Evolutionary conservation across 1,139 yeast genomes (phyloP).

Genomic region (Candida tropicalis): DNA sequence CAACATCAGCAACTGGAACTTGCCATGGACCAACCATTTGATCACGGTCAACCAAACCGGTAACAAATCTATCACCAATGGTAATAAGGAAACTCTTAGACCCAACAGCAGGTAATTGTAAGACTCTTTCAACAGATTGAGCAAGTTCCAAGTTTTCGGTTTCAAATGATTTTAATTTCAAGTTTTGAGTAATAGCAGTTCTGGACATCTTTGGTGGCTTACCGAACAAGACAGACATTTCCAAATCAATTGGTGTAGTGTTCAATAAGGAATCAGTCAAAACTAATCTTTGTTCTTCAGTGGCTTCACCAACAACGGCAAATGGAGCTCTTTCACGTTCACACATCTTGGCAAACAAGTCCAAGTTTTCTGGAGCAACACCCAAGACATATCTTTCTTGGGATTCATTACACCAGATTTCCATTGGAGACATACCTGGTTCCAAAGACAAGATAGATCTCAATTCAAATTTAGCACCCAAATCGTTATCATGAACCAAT

Average conservation of each 20-base stretch:
- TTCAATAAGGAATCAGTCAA: slow-evolving; percentile 77
- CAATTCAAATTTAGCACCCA: slow-evolving; percentile 92
- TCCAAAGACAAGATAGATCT: slow-evolving; percentile 90
- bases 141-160: slow-evolving; percentile 35
- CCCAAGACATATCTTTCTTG: slow-evolving; percentile 98
- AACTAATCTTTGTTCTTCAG: slow-evolving; percentile 79
- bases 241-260: slow-evolving; percentile 90
- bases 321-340: slow-evolving; percentile 95
- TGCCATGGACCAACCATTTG: slow-evolving; percentile 99
- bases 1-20: slow-evolving; percentile 98
- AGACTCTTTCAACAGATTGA: slow-evolving; percentile 82
- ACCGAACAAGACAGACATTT: slow-evolving; percentile 95
- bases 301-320: slow-evolving; percentile 95
- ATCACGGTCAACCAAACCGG: slow-evolving; percentile 96
- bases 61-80: slow-evolving; percentile 95
- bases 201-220: slow-evolving; percentile 96
- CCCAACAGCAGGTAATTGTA: slow-evolving; percentile 92
- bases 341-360: slow-evolving; percentile 75
- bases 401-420: slow-evolving; percentile 99
- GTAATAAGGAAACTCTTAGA: slow-evolving; percentile 94
- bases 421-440: slow-evolving; percentile 99
- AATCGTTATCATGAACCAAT: slow-evolving; percentile 92
- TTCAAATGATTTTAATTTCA: slow-evolving; percentile 53
- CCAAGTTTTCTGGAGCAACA: slow-evolving; percentile 79
- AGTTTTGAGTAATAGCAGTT: slow-evolving; percentile 64